A percentile compares a stretch with the other conserved stretches of the same genome.
Conservation (phyloP, 441 rosid genomes). For the Pelargonium exstipulatum region DNA sequence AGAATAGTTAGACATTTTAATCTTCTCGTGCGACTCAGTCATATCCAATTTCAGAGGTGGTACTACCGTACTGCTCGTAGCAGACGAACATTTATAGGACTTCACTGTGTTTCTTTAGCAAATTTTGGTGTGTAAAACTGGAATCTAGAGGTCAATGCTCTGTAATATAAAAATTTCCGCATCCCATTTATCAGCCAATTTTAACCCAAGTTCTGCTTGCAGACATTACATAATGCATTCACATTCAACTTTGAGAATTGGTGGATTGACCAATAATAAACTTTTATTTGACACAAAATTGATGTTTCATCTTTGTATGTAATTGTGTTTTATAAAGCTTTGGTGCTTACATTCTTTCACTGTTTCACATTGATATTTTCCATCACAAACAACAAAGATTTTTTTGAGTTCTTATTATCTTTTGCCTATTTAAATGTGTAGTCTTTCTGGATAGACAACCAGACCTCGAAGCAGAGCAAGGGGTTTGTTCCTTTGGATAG, state of each 20-base stretch:
- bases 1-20: too few relatives aligned
- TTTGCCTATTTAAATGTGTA: slow-evolving; percentile 32
- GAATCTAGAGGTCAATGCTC: too few relatives aligned
- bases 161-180: too few relatives aligned
- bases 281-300: not conserved
- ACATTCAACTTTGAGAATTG: not conserved
- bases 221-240: not conserved
- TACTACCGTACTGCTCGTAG: too few relatives aligned
- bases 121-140: too few relatives aligned
- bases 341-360: not conserved
- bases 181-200: too few relatives aligned
- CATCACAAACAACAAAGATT: not conserved
- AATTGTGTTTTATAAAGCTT: not conserved
- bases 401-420: slow-evolving; percentile 9
- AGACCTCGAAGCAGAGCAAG: slow-evolving; percentile 39
- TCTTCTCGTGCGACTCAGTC: too few relatives aligned
- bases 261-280: not conserved
- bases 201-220: not conserved
- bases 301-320: not conserved
- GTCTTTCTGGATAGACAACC: slow-evolving; percentile 86
- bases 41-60: too few relatives aligned
- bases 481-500: slow-evolving; percentile 42
- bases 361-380: not conserved
- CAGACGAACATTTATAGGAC: too few relatives aligned
- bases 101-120: too few relatives aligned